Conservation (phyloP, 331 rosid genomes). For the Pyracantha coccinea region DNA sequence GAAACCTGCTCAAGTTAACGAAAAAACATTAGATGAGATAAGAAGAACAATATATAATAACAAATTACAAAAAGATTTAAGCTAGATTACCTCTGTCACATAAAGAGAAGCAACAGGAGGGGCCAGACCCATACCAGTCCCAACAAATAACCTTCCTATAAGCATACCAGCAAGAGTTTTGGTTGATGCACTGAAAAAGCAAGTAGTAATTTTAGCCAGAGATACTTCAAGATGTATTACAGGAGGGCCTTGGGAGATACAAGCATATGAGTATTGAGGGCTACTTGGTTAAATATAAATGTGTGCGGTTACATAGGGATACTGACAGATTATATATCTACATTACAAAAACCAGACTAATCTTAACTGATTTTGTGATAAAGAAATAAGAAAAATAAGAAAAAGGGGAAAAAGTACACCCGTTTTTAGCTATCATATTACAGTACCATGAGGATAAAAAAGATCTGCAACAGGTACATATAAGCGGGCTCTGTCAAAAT, state of each 20-base stretch:
- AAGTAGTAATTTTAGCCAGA: conserved; percentile 9
- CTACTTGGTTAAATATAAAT: neutral
- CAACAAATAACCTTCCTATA: conserved; percentile 87
- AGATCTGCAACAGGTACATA: neutral
- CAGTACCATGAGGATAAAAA: neutral
- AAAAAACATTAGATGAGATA: conserved; percentile 14
- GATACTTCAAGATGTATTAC: neutral
- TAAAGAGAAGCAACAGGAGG: conserved; percentile 87
- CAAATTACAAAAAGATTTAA: neutral
- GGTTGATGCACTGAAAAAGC: conserved; percentile 73
- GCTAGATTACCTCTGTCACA: conserved; percentile 62
- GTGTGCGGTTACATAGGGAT: neutral
- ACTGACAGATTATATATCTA: neutral
- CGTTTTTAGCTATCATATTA: too few relatives aligned
- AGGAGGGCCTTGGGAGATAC: neutral
- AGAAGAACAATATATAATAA: neutral
- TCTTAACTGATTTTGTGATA: neutral
- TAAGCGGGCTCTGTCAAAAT: neutral
- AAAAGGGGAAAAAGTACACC: neutral
- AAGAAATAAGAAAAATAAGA: neutral
- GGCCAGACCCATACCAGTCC: conserved; percentile 89
- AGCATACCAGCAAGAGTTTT: conserved; percentile 92
- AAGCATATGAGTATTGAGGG: neutral
- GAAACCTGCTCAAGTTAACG: conserved; percentile 52
- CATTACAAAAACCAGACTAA: neutral